phyloP scores from a whole-genome alignment of 2,329 filamentous ascomycete genomes.

The Fusarium goolgardi region DNA sequence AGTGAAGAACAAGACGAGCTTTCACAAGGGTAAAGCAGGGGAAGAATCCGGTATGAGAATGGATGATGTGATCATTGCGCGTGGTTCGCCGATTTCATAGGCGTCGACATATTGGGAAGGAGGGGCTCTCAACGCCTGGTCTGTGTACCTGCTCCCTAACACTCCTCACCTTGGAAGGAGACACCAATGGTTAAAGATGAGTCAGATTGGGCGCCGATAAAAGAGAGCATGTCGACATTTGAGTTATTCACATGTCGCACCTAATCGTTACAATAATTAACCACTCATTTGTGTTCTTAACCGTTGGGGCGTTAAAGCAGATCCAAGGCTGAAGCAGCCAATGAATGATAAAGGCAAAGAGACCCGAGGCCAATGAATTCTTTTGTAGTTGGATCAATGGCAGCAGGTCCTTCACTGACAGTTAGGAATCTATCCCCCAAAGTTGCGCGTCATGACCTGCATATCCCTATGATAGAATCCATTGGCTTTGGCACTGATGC shows the following conservation, averaged over 20 bases:
- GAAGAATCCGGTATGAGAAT: neutral
- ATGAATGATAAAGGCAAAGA: neutral
- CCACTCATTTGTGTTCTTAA: neutral
- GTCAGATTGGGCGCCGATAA: slow-evolving; percentile 1
- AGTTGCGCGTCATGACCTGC: neutral
- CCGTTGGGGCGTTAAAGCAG: neutral
- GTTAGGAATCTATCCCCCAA: neutral
- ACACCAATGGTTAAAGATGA: neutral
- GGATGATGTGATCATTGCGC: slow-evolving; percentile 7
- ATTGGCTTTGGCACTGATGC: neutral
- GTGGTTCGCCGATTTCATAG: slow-evolving; percentile 25
- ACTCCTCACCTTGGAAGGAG: neutral
- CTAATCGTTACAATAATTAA: neutral
- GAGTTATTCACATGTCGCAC: neutral
- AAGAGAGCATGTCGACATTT: neutral
- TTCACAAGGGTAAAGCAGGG: slow-evolving; percentile 13
- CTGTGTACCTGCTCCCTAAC: neutral
- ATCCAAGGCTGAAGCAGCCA: neutral
- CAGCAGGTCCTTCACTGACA: neutral
- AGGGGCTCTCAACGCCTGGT: slow-evolving; percentile 1
- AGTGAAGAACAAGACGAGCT: slow-evolving; percentile 1
- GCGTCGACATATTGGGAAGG: slow-evolving; percentile 11
- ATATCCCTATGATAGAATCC: neutral
- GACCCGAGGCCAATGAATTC: neutral
- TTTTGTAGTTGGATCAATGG: neutral